Percentiles rank a stretch among this genome's conserved stretches.
These are phyloP conservation scores for Paecilomyces formosus DNA, from an alignment of 2,329 filamentous ascomycete species.

Conservation along the genomic window DNA sequence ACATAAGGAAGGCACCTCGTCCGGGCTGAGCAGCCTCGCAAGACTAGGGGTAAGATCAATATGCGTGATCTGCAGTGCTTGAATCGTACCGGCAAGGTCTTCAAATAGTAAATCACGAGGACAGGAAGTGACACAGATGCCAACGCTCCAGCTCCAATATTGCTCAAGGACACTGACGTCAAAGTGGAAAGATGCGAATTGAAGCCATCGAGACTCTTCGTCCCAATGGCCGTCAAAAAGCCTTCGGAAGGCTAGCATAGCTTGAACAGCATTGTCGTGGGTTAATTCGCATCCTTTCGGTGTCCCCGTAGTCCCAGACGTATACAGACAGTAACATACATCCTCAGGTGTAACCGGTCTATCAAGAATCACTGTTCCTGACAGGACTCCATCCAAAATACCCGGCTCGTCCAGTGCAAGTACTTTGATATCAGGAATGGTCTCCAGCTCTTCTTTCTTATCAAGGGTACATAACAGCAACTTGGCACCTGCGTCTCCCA, in stretches of 20 bases:
- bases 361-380: conserved; percentile 25
- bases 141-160: conserved; percentile 92
- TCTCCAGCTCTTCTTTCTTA: conserved; percentile 32
- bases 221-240: conserved; percentile 73
- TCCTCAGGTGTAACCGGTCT: conserved; percentile 41
- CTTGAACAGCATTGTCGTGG: conserved; percentile 81
- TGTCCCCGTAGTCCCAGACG: conserved; percentile 76
- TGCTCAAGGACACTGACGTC: conserved; percentile 91
- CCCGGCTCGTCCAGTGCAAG: conserved; percentile 40
- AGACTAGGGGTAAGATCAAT: conserved; percentile 88
- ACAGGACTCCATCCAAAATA: conserved; percentile 27
- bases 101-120: conserved; percentile 79
- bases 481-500: conserved; percentile 62
- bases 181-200: conserved; percentile 92
- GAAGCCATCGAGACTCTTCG: conserved; percentile 68
- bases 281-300: conserved; percentile 86
- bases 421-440: conserved; percentile 29
- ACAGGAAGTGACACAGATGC: conserved; percentile 74
- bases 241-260: conserved; percentile 76
- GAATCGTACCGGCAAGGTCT: conserved; percentile 68
- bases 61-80: conserved; percentile 69
- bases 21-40: conserved; percentile 67
- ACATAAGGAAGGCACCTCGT: conserved; percentile 72
- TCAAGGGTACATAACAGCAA: conserved; percentile 54
- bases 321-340: conserved; percentile 78